Conservation (phyloP, 2,329 filamentous ascomycete genomes). For the Fusarium coffeatum region DNA sequence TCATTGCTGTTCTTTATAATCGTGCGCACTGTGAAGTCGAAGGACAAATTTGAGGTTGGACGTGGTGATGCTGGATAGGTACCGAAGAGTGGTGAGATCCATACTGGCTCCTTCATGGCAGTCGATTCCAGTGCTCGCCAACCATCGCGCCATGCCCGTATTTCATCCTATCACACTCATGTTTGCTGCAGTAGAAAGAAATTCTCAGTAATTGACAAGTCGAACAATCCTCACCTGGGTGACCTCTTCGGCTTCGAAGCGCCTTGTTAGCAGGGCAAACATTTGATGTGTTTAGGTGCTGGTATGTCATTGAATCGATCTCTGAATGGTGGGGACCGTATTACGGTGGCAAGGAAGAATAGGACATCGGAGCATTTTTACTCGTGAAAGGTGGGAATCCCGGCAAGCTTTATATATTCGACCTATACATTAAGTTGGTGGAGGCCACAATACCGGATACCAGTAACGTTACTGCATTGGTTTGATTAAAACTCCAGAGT, state of each 20-base stretch:
- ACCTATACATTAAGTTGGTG: neutral
- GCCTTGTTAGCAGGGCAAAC: neutral
- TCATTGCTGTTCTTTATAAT: no score
- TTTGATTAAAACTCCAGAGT: neutral
- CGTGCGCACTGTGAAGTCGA: no score
- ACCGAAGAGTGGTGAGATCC: neutral
- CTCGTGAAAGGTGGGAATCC: neutral
- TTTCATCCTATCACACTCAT: neutral
- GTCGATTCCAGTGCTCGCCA: neutral
- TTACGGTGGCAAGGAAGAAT: neutral
- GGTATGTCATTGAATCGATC: neutral
- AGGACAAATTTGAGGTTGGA: no score
- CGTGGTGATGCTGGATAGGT: neutral
- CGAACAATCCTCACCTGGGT: no score
- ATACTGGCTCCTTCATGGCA: neutral
- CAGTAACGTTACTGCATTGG: neutral
- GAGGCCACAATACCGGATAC: neutral
- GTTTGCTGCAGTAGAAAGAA: neutral
- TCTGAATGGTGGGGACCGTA: neutral
- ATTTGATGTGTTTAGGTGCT: neutral
- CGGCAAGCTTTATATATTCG: neutral
- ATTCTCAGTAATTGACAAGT: neutral
- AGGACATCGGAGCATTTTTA: neutral
- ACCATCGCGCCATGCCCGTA: neutral
- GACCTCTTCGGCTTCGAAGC: neutral